Evolutionary conservation across 495 filamentous ascomycete species (phyloP).

Genomic region (Neurospora discreta): DNA sequence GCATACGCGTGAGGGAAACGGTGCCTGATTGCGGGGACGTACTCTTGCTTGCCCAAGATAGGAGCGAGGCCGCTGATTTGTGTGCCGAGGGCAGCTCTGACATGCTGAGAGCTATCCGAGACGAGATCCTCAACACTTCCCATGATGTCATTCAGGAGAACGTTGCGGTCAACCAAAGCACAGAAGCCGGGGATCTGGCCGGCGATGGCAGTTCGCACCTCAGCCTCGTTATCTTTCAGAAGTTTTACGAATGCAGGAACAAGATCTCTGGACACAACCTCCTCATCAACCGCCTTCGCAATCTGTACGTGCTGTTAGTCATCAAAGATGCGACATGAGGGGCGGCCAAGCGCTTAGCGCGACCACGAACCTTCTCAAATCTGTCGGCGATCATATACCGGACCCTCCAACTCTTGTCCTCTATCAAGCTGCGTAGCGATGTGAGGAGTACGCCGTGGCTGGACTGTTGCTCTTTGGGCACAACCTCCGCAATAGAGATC

Average conservation of each 20-base stretch:
- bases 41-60: constrained; percentile 97
- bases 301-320: constrained; percentile 44
- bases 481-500: constrained; percentile 91
- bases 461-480: constrained; percentile 93
- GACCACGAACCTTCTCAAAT: constrained; percentile 74
- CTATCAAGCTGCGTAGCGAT: constrained; percentile 82
- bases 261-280: constrained; percentile 86
- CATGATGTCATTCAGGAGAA: constrained; percentile 94
- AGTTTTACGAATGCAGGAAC: constrained; percentile 96
- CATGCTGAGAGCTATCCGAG: constrained; percentile 91
- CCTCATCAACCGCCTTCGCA: constrained; percentile 95
- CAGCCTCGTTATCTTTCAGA: constrained; percentile 91
- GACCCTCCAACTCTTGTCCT: constrained; percentile 98
- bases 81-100: constrained; percentile 86
- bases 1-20: constrained; percentile 3
- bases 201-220: constrained; percentile 93
- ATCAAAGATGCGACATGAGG: neutral
- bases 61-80: constrained; percentile 96
- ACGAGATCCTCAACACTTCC: constrained; percentile 90
- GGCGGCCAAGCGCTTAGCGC: neutral
- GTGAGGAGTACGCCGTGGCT: constrained; percentile 89
- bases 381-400: constrained; percentile 98
- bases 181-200: constrained; percentile 98
- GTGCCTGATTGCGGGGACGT: constrained; percentile 22
- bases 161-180: constrained; percentile 69